Evolutionary conservation across 495 filamentous ascomycete species (phyloP), one percentile per base, ranked within the genome.

Genomic region (Letharia lupina): DNA sequence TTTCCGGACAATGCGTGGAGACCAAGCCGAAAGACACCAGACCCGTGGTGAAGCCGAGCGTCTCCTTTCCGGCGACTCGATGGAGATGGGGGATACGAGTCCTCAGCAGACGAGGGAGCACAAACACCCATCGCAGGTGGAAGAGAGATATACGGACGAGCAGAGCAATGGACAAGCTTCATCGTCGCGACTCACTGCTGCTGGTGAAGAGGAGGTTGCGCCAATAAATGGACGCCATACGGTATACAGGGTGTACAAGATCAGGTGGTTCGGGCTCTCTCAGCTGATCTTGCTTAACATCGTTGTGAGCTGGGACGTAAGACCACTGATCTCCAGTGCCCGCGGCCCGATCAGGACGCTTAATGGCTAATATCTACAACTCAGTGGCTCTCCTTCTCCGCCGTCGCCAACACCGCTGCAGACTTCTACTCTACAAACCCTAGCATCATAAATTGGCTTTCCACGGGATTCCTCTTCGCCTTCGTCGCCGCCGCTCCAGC

Each of bases 301-400:
- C 60, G 85, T 98, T 63, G 87, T 96, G 39, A 93, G 89, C 73
- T 97, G 93, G 93, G 91, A 94, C 81, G 91, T 95, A 84, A 81
- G 90, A 20, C 63, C 42, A 47, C 47, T 33, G 35, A 8, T 6
- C 1, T 16, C 40, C 23, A 37, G 8, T 6, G 18, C 28, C 9
- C 42, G 31, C 12, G 37, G 23, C 52, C 16, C 11, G 6, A 5
- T 20, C 40, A 18, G 3, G 23, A 31, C 20, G 35, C 39, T 65
- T 48, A 56, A 56, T 41, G 13, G 35, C 47, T 64, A 42, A 64
- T 44, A 28, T 11, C 8, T 56, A 52, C 6, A 28, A 15, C n/a
- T 31, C 68, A 93, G 89, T 98, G 93, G 93, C 83, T 98, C 67
- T 94, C 93, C 41, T 98, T 91, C 77, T 87, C 93, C 11, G 86